Evolutionary conservation across 768 basidiomycete genomes (phyloP).

Genomic region (Tricholoma sp.): DNA sequence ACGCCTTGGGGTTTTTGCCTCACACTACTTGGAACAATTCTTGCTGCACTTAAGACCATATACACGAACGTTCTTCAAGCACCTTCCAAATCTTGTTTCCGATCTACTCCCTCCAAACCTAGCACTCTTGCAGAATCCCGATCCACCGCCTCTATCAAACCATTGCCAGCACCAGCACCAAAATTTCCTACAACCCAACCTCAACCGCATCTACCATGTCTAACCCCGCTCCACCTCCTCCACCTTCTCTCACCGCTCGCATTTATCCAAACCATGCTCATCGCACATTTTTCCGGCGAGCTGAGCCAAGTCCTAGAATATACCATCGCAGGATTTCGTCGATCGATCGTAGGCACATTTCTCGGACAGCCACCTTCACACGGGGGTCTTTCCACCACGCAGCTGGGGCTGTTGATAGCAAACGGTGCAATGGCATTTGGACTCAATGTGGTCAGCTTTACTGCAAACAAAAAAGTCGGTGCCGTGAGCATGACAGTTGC

Average conservation of each 20-base stretch:
- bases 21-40: conserved; percentile 84
- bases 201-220: conserved; percentile 16
- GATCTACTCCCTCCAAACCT: conserved; percentile 5
- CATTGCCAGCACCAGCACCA: not conserved
- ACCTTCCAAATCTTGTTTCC: conserved; percentile 12
- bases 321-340: not conserved
- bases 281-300: conserved; percentile 81
- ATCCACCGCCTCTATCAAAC: not conserved
- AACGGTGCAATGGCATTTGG: conserved; percentile 91
- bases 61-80: conserved; percentile 79
- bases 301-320: conserved; percentile 52
- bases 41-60: conserved; percentile 93
- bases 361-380: conserved; percentile 29
- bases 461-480: conserved; percentile 90
- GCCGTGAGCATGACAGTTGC: conserved; percentile 90
- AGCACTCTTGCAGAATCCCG: not conserved
- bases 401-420: conserved; percentile 51
- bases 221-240: conserved; percentile 75
- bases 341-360: not conserved
- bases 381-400: conserved; percentile 27
- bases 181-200: not conserved
- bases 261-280: conserved; percentile 77
- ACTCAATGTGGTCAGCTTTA: conserved; percentile 91
- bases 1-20: conserved; percentile 80
- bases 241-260: conserved; percentile 90